Percentiles rank a stretch among this genome's conserved stretches.
Conservation (phyloP, 2,329 filamentous ascomycete species). For the Monosporascus sp. region DNA sequence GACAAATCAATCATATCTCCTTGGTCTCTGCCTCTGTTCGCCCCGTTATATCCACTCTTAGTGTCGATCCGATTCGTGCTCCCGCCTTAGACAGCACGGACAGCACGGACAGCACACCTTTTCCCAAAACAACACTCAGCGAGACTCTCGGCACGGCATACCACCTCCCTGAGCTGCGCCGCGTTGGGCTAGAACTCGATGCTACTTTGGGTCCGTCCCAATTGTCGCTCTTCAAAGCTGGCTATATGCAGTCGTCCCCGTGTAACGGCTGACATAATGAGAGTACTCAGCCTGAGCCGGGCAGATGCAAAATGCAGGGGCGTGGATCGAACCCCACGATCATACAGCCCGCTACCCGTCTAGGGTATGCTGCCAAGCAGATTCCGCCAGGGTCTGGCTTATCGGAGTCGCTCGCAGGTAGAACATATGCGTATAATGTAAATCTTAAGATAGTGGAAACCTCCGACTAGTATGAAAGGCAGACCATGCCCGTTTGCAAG, state of each 20-base stretch:
- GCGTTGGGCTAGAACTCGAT: not conserved
- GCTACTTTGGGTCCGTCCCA: not conserved
- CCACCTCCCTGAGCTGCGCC: not conserved
- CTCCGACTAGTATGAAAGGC: not conserved
- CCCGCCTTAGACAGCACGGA: not conserved
- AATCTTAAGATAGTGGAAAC: not conserved
- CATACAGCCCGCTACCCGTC: too few species aligned
- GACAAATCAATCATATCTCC: not conserved
- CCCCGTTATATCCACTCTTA: not conserved
- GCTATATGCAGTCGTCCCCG: not conserved
- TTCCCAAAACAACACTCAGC: not conserved
- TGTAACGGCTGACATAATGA: not conserved
- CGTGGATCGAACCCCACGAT: not conserved
- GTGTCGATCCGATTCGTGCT: not conserved
- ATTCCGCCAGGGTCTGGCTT: not conserved
- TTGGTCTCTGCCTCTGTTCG: not conserved
- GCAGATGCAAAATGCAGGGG: not conserved
- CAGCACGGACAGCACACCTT: not conserved
- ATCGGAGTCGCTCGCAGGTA: not conserved
- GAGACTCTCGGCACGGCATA: not conserved
- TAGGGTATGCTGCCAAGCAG: not conserved
- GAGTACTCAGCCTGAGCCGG: not conserved
- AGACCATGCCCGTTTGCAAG: not conserved
- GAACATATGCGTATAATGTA: not conserved
- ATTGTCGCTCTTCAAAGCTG: not conserved